phyloP scores from a whole-genome alignment of 164 flowering plant genomes.

The Tetracentron sinense region DNA sequence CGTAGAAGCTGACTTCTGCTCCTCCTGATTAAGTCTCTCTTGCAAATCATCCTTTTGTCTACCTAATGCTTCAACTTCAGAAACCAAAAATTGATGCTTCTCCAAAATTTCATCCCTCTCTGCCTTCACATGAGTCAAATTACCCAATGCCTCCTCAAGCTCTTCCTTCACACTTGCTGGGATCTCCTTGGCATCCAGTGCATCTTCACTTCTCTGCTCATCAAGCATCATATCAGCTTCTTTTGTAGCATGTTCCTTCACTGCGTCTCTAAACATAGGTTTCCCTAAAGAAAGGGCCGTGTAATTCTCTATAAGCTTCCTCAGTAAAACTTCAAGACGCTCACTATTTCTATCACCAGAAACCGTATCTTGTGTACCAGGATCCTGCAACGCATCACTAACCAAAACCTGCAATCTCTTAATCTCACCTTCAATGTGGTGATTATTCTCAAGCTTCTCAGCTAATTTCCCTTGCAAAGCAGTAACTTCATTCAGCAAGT shows the following conservation, averaged over 20 bases:
- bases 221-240: slow-evolving; percentile 14
- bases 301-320: slow-evolving; percentile 57
- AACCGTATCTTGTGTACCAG: slow-evolving; percentile 26
- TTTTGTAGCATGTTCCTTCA: slow-evolving; percentile 15
- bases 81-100: slow-evolving; percentile 39
- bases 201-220: slow-evolving; percentile 16
- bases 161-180: slow-evolving; percentile 39
- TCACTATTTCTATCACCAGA: slow-evolving; percentile 30
- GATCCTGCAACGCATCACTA: slow-evolving; percentile 49
- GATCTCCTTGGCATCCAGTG: slow-evolving; percentile 28
- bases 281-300: slow-evolving; percentile 22
- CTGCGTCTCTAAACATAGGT: slow-evolving; percentile 17
- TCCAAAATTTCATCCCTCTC: slow-evolving; percentile 56
- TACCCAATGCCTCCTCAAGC: slow-evolving; percentile 51
- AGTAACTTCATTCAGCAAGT: slow-evolving; percentile 39
- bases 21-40: slow-evolving; percentile 67
- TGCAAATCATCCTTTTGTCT: slow-evolving; percentile 49
- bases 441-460: slow-evolving; percentile 35
- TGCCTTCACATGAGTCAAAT: slow-evolving; percentile 44
- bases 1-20: slow-evolving; percentile 72
- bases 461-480: slow-evolving; percentile 47
- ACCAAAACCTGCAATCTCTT: slow-evolving; percentile 49
- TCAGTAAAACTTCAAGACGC: slow-evolving; percentile 47
- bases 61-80: slow-evolving; percentile 44
- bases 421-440: slow-evolving; percentile 42